Percentiles rank a stretch among this genome's conserved stretches.
phyloP scores from a whole-genome alignment of 2,329 filamentous ascomycete genomes.

The Pyricularia grisea region DNA sequence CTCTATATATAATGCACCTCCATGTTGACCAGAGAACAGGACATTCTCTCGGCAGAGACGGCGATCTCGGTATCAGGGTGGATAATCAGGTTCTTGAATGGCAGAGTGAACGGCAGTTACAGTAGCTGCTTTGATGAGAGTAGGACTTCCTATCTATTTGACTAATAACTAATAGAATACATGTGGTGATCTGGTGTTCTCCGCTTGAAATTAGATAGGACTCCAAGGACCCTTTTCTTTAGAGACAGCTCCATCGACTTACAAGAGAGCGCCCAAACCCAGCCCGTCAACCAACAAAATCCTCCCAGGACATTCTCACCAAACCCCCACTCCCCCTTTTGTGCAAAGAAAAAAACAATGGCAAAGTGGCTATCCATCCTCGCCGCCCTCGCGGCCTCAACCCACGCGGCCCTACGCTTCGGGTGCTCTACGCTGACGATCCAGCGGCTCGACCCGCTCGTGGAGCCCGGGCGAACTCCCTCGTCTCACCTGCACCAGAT shows the following conservation, averaged over 20 bases:
- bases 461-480: constrained; percentile 12
- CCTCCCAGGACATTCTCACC: neutral
- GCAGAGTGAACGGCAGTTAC: neutral
- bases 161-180: neutral
- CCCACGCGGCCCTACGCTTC: constrained; percentile 18
- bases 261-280: neutral
- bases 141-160: neutral
- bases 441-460: constrained; percentile 17
- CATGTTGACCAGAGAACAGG: neutral
- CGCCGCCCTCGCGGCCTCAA: constrained; percentile 9
- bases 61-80: neutral
- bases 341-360: neutral
- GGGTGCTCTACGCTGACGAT: constrained; percentile 19
- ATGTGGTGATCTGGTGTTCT: neutral
- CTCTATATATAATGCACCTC: neutral
- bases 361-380: neutral
- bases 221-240: neutral
- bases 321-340: neutral
- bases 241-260: neutral
- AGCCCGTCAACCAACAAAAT: neutral
- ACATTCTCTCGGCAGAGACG: neutral
- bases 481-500: constrained; percentile 16
- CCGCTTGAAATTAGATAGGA: neutral
- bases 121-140: neutral
- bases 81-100: no score